phyloP scores from a whole-genome alignment of 192 early-diverging fungal genomes.

The Nowakowskiella sp. region DNA sequence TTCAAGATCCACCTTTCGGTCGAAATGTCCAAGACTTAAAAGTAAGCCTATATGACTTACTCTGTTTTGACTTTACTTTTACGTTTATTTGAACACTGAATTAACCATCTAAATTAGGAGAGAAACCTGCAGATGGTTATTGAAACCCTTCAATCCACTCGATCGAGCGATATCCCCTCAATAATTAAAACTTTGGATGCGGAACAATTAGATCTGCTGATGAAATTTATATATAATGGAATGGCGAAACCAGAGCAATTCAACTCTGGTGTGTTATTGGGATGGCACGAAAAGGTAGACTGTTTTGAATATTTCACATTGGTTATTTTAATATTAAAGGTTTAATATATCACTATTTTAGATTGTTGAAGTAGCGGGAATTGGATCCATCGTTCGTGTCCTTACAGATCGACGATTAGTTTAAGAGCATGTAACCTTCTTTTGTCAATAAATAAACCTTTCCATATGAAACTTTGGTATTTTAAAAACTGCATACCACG shows the following conservation, averaged over 20 bases:
- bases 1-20: constrained; percentile 33
- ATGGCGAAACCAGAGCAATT: constrained; percentile 75
- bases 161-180: constrained; percentile 57
- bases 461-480: no score
- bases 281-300: constrained; percentile 89
- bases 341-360: no score
- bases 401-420: constrained; percentile 78
- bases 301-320: background rate
- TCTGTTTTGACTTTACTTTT: background rate
- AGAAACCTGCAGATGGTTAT: constrained; percentile 70
- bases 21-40: constrained; percentile 21
- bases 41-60: background rate
- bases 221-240: constrained; percentile 91
- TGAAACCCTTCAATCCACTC: constrained; percentile 68
- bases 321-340: background rate
- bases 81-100: background rate
- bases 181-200: constrained; percentile 51
- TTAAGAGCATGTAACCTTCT: constrained; percentile 15
- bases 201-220: constrained; percentile 67
- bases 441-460: no score
- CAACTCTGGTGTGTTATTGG: constrained; percentile 74
- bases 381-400: constrained; percentile 86
- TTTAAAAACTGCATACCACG: no score
- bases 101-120: constrained; percentile 34
- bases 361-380: constrained; percentile 78